A percentile compares a stretch with the other conserved stretches of the same genome.
Conservation (phyloP, 371 early-diverging fungal genomes). For the Apophysomyces sp. region DNA sequence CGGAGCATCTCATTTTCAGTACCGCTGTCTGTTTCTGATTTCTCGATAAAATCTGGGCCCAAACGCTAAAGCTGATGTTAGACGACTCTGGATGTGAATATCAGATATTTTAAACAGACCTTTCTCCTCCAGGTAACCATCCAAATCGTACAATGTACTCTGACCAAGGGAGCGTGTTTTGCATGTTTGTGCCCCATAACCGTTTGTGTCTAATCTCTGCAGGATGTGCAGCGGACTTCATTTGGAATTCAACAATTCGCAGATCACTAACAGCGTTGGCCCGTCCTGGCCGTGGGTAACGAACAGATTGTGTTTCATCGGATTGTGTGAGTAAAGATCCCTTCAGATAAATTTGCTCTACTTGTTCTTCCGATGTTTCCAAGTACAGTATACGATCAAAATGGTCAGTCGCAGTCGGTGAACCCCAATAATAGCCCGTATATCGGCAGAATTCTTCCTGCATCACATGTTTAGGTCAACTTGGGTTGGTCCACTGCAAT, state of each 20-base stretch:
- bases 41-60: constrained; percentile 71
- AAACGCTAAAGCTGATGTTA: constrained; percentile 41
- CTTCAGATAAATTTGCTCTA: constrained; percentile 59
- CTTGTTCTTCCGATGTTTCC: constrained; percentile 63
- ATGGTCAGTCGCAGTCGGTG: constrained; percentile 17
- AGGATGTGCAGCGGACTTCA: not conserved
- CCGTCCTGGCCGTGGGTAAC: constrained; percentile 70
- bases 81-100: not conserved
- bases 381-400: constrained; percentile 59
- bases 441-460: constrained; percentile 75
- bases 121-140: constrained; percentile 67
- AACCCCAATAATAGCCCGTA: constrained; percentile 68
- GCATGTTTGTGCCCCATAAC: constrained; percentile 43
- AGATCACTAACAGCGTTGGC: constrained; percentile 60
- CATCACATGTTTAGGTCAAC: not conserved
- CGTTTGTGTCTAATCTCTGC: constrained; percentile 39
- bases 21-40: constrained; percentile 59
- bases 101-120: constrained; percentile 27
- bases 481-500: too few species aligned
- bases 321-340: constrained; percentile 1
- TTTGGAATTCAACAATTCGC: constrained; percentile 58
- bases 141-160: constrained; percentile 80
- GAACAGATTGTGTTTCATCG: constrained; percentile 7
- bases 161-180: constrained; percentile 65
- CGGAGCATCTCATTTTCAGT: constrained; percentile 38